phyloP scores from a whole-genome alignment of 2,329 filamentous ascomycete genomes.

The Diaporthe nobilis region DNA sequence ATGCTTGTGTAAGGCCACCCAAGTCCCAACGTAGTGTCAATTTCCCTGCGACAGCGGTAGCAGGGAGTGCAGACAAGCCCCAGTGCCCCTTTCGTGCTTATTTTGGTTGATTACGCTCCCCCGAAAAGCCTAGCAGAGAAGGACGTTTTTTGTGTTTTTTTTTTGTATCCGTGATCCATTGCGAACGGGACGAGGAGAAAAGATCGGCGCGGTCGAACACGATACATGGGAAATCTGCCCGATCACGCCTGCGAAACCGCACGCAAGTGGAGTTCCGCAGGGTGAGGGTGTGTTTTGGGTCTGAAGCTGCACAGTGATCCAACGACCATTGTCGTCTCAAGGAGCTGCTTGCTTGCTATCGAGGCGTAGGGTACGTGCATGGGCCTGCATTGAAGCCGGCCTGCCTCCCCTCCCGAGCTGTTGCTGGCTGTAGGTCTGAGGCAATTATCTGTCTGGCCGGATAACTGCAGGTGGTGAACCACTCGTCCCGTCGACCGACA shows the following conservation, averaged over 20 bases:
- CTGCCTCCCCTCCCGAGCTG: neutral
- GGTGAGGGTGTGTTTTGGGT: neutral
- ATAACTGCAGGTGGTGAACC: constrained; percentile 27
- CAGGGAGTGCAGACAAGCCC: neutral
- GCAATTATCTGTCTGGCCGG: constrained; percentile 25
- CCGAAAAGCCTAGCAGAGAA: neutral
- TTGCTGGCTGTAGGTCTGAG: constrained; percentile 16
- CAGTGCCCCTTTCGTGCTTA: neutral
- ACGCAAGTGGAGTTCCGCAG: neutral
- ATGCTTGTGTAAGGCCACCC: neutral
- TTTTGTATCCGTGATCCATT: neutral
- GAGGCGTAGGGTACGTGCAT: constrained; percentile 9
- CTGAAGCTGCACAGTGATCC: constrained; percentile 3
- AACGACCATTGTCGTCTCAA: neutral
- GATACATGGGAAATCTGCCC: neutral
- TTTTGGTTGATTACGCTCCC: neutral
- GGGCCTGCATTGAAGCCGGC: constrained; percentile 6
- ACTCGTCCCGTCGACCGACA: constrained; percentile 31
- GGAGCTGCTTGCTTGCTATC: constrained; percentile 18
- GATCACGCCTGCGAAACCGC: neutral
- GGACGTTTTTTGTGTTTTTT: neutral
- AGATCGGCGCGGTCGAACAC: neutral
- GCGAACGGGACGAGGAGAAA: neutral
- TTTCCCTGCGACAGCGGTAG: constrained; percentile 7
- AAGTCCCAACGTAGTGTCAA: neutral